A percentile compares a stretch with the other conserved stretches of the same genome.
Conservation (phyloP, 75 land plant genomes). For the Cunninghamia lanceolata region DNA sequence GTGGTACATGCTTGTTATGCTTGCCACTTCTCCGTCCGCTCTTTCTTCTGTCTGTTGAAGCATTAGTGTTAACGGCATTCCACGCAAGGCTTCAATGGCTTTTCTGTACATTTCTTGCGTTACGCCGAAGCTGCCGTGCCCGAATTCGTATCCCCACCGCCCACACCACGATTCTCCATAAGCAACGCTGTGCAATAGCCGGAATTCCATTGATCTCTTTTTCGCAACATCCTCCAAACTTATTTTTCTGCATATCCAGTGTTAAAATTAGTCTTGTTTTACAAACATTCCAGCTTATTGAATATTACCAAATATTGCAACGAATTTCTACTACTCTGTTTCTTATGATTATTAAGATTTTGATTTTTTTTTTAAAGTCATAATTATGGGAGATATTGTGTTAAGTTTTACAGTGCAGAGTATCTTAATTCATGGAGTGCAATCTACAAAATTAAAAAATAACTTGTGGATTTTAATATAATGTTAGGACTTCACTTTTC, state of each 20-base stretch:
- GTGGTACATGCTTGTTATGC: slow-evolving; percentile 44
- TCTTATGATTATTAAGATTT: too few species aligned
- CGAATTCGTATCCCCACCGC: slow-evolving; percentile 72
- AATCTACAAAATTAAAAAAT: too few species aligned
- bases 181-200: slow-evolving; percentile 78
- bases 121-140: slow-evolving; percentile 74
- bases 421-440: too few species aligned
- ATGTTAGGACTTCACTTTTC: too few species aligned
- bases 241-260: slow-evolving; percentile 53
- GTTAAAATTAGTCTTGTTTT: too few species aligned
- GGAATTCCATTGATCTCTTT: slow-evolving; percentile 70
- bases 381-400: too few species aligned
- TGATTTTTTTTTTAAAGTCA: too few species aligned
- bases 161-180: slow-evolving; percentile 70
- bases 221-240: slow-evolving; percentile 70
- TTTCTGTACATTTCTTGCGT: slow-evolving; percentile 61
- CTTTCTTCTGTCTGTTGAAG: not conserved
- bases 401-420: too few species aligned
- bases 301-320: too few species aligned
- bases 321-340: too few species aligned
- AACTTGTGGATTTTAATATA: too few species aligned
- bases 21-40: slow-evolving; percentile 19
- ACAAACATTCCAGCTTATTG: too few species aligned
- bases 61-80: not conserved
- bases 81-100: slow-evolving; percentile 47